A percentile compares a stretch with the other conserved stretches of the same genome.
phyloP scores from a whole-genome alignment of 2,329 filamentous ascomycete species.

The Paecilomyces sp. region DNA sequence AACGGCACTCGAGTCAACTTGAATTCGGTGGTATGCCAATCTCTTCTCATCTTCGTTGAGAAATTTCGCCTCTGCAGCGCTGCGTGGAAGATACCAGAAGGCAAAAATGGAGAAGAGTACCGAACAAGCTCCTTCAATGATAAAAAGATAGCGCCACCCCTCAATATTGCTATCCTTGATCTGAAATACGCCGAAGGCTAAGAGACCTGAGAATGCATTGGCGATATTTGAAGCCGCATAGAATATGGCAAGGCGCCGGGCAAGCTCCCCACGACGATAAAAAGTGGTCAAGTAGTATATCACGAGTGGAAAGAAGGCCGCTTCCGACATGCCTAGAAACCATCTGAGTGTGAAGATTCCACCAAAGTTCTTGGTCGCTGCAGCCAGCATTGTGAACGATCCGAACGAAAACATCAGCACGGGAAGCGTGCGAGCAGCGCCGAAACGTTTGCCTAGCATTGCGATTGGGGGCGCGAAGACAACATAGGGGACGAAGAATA shows the following conservation, averaged over 20 bases:
- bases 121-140: conserved; percentile 54
- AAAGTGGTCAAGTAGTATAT: conserved; percentile 60
- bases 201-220: conserved; percentile 55
- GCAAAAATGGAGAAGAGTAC: conserved; percentile 58
- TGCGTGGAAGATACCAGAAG: conserved; percentile 61
- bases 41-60: conserved; percentile 58
- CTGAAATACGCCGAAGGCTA: conserved; percentile 56
- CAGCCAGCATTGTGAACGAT: conserved; percentile 54
- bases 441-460: conserved; percentile 63
- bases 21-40: conserved; percentile 66
- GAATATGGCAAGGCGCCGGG: conserved; percentile 63
- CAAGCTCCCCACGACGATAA: conserved; percentile 65
- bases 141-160: conserved; percentile 47
- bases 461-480: conserved; percentile 59
- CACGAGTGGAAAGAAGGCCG: conserved; percentile 63
- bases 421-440: conserved; percentile 57
- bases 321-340: conserved; percentile 63
- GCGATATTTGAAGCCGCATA: conserved; percentile 72
- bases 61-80: conserved; percentile 58
- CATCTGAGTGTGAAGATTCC: conserved; percentile 62
- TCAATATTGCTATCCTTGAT: conserved; percentile 43
- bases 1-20: conserved; percentile 63
- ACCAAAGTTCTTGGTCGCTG: conserved; percentile 52
- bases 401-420: conserved; percentile 65
- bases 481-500: conserved; percentile 72